Conservation (phyloP, 805 yeast species). For the Ogataea ramenticola region DNA sequence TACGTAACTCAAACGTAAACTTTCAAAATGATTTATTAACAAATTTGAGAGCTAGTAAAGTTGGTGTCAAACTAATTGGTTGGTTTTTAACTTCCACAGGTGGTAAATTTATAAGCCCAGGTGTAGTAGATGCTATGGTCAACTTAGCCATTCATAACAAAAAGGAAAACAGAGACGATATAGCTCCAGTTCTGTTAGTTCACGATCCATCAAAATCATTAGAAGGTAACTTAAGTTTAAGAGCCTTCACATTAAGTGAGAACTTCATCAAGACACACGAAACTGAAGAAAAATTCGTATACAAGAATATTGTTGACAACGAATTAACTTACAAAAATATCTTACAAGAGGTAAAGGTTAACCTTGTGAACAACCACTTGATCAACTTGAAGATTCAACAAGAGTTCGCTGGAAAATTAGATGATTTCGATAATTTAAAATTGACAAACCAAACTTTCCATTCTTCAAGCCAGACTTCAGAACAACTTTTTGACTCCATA, state of each 20-base stretch:
- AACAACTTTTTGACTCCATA: conserved; percentile 57
- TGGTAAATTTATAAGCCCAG: conserved; percentile 62
- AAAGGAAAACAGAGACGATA: conserved; percentile 19
- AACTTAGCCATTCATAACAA: conserved; percentile 40
- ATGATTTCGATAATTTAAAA: conserved; percentile 20
- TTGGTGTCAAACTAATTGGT: conserved; percentile 68
- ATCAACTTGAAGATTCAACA: conserved; percentile 30
- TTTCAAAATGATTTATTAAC: conserved; percentile 65
- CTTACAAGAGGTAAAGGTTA: conserved; percentile 64
- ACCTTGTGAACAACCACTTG: conserved; percentile 61
- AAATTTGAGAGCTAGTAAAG: conserved; percentile 52
- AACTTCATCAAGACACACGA: conserved; percentile 44
- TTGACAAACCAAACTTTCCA: conserved; percentile 34
- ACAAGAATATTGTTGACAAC: conserved; percentile 53
- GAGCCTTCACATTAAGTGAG: conserved; percentile 61
- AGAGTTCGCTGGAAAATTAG: conserved; percentile 4
- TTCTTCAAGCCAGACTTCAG: conserved; percentile 40
- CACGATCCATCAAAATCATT: conserved; percentile 67
- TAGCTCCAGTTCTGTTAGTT: conserved; percentile 44
- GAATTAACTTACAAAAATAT: conserved; percentile 58
- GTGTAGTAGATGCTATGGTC: conserved; percentile 62
- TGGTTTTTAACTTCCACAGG: conserved; percentile 71
- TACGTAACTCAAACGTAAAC: conserved; percentile 49
- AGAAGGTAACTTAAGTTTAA: conserved; percentile 55
- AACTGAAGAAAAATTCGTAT: conserved; percentile 54